Conservation (phyloP, 2,329 filamentous ascomycete species). For the Anthostomella pinea region DNA sequence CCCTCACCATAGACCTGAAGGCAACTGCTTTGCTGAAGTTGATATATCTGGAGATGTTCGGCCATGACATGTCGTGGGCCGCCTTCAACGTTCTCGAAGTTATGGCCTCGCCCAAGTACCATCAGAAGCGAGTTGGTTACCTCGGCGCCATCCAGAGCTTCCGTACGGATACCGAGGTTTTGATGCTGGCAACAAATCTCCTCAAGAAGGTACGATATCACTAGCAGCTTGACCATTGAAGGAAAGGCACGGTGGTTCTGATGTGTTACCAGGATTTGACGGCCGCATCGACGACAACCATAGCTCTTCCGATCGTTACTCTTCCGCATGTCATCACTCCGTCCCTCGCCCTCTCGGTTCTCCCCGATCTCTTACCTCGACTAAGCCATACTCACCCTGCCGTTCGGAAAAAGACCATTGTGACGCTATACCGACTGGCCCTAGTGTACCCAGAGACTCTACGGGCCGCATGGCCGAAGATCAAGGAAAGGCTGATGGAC, state of each 20-base stretch:
- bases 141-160: slow-evolving; percentile 95
- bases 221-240: too few relatives aligned
- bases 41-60: slow-evolving; percentile 98
- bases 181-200: slow-evolving; percentile 96
- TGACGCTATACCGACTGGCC: slow-evolving; percentile 88
- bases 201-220: slow-evolving; percentile 72
- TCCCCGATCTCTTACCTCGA: slow-evolving; percentile 82
- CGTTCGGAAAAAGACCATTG: slow-evolving; percentile 92
- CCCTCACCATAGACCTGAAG: slow-evolving; percentile 69
- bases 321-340: slow-evolving; percentile 95
- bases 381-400: slow-evolving; percentile 81
- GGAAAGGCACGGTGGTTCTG: slow-evolving; percentile 1
- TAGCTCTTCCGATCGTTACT: slow-evolving; percentile 81
- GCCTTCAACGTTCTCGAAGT: slow-evolving; percentile 98
- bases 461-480: slow-evolving; percentile 91
- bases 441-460: slow-evolving; percentile 96
- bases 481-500: slow-evolving; percentile 91
- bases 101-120: slow-evolving; percentile 94
- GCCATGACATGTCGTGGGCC: slow-evolving; percentile 99
- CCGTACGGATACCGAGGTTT: slow-evolving; percentile 88
- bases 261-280: slow-evolving; percentile 62
- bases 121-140: slow-evolving; percentile 94
- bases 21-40: slow-evolving; percentile 93
- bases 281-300: slow-evolving; percentile 68
- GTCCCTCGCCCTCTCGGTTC: slow-evolving; percentile 83